Evolutionary conservation across 2,329 filamentous ascomycete genomes (phyloP).

Genomic region (Aspergillus awamori): DNA sequence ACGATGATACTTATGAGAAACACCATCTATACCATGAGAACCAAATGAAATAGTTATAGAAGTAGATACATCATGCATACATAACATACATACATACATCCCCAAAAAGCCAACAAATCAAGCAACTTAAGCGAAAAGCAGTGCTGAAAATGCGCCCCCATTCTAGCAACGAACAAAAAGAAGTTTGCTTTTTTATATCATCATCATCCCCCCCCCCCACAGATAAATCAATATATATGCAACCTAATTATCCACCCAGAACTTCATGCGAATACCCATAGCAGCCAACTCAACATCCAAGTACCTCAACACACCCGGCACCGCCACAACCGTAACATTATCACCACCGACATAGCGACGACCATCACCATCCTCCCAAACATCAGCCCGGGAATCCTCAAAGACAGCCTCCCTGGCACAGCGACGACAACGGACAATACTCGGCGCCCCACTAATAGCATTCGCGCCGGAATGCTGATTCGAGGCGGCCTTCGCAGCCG

Average conservation of each 20-base stretch:
- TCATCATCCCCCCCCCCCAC: not conserved
- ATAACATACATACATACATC: constrained; percentile 16
- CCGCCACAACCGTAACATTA: constrained; percentile 86
- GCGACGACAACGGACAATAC: constrained; percentile 74
- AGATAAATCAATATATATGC: not conserved
- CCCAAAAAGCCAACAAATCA: not conserved
- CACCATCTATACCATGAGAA: not conserved
- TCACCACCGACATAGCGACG: constrained; percentile 84
- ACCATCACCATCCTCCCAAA: constrained; percentile 90
- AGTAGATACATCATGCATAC: constrained; percentile 12
- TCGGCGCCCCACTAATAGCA: constrained; percentile 61
- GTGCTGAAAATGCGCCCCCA: constrained; percentile 3
- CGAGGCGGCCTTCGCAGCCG: constrained; percentile 35
- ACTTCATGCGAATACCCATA: constrained; percentile 96
- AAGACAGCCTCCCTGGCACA: constrained; percentile 69
- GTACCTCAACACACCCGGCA: constrained; percentile 90
- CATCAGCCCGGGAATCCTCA: constrained; percentile 68
- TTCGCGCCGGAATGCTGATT: constrained; percentile 45
- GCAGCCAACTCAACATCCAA: constrained; percentile 92
- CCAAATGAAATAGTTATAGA: constrained; percentile 1
- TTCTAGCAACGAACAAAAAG: constrained; percentile 14
- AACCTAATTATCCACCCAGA: constrained; percentile 65
- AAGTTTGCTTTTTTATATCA: constrained; percentile 8
- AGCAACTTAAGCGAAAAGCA: not conserved
- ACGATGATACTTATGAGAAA: too few species aligned